These are phyloP conservation scores for Penicillium sp. DNA, from an alignment of 2,329 filamentous ascomycete species.

Conservation along the genomic window DNA sequence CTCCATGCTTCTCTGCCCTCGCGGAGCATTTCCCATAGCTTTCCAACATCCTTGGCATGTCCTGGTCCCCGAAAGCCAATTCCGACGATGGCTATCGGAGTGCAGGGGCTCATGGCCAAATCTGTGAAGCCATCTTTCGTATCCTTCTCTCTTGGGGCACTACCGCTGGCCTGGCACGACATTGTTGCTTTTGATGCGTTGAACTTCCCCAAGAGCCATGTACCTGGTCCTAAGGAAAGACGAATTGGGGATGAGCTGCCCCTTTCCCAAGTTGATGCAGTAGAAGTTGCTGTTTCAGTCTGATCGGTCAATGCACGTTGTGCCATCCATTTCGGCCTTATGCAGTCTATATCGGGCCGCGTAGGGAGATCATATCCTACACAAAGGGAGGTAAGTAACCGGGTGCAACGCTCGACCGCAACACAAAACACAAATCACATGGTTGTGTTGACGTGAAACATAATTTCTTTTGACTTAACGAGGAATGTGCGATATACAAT, in stretches of 20 bases:
- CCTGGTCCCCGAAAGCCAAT: conserved; percentile 27
- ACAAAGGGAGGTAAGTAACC: conserved; percentile 5
- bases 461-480: background rate
- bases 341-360: background rate
- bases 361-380: background rate
- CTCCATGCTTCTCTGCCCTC: conserved; percentile 21
- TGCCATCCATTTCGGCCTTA: background rate
- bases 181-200: background rate
- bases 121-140: conserved; percentile 4
- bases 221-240: background rate
- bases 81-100: conserved; percentile 28
- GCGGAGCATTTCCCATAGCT: conserved; percentile 25
- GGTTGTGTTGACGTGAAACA: conserved; percentile 3
- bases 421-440: background rate
- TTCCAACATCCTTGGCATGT: conserved; percentile 19
- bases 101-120: conserved; percentile 4
- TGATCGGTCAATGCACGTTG: background rate
- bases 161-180: background rate
- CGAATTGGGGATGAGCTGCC: background rate
- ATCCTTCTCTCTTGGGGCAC: background rate
- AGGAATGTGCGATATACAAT: background rate
- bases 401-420: conserved; percentile 9
- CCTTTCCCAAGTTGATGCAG: background rate
- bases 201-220: background rate
- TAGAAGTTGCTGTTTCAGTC: background rate